Evolutionary conservation across 495 filamentous ascomycete genomes (phyloP).

Genomic region (Penicillium ochrochloron): DNA sequence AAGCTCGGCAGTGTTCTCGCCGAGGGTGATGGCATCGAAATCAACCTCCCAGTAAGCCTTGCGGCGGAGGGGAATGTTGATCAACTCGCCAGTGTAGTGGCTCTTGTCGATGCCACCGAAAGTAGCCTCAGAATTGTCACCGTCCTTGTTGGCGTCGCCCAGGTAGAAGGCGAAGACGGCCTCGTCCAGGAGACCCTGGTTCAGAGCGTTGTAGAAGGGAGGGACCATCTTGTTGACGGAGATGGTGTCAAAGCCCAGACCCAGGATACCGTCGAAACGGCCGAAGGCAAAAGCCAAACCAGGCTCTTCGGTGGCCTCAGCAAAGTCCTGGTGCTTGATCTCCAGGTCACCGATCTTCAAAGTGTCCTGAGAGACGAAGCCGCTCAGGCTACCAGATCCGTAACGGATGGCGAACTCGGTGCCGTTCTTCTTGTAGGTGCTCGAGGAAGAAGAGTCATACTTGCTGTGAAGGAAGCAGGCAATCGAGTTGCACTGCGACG

Average conservation of each 20-base stretch:
- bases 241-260: constrained; percentile 92
- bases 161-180: constrained; percentile 98
- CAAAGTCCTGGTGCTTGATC: constrained; percentile 88
- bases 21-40: constrained; percentile 87
- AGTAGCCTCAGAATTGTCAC: constrained; percentile 80
- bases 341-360: constrained; percentile 87
- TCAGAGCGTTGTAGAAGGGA: constrained; percentile 94
- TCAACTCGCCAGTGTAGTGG: constrained; percentile 89
- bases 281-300: constrained; percentile 98
- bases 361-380: constrained; percentile 87
- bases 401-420: constrained; percentile 92
- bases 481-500: constrained; percentile 86
- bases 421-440: constrained; percentile 93
- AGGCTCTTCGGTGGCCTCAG: constrained; percentile 92
- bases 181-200: constrained; percentile 88
- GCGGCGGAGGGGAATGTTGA: constrained; percentile 89
- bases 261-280: constrained; percentile 96
- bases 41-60: constrained; percentile 99
- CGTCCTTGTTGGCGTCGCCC: constrained; percentile 70
- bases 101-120: constrained; percentile 90
- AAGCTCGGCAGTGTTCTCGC: constrained; percentile 79
- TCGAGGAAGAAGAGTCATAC: constrained; percentile 90
- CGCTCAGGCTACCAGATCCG: constrained; percentile 92
- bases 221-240: constrained; percentile 94
- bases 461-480: constrained; percentile 97